Percentiles rank a stretch among this genome's conserved stretches.
Conservation (phyloP, 2,329 filamentous ascomycete genomes). For the Fusarium robinianum region DNA sequence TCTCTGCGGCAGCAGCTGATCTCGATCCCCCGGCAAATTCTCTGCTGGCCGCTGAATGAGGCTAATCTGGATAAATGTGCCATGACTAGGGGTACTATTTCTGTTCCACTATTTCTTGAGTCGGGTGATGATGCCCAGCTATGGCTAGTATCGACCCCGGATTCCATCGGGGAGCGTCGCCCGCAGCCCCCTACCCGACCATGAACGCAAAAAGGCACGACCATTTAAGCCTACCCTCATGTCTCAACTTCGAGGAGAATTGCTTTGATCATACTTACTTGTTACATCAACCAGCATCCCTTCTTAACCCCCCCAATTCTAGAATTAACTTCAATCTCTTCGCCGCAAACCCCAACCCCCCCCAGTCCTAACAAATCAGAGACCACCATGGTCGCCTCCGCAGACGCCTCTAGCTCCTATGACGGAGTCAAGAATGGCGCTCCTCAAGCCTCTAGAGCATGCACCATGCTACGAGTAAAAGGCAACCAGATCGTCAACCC, state of each 20-base stretch:
- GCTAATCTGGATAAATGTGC: background rate
- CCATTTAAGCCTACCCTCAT: slow-evolving; percentile 15
- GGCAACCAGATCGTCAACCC: slow-evolving; percentile 49
- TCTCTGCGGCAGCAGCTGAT: slow-evolving; percentile 1
- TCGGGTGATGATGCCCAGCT: too few relatives aligned
- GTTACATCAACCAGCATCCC: background rate
- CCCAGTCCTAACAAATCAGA: too few relatives aligned
- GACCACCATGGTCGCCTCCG: slow-evolving; percentile 21
- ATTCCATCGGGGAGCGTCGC: slow-evolving; percentile 31
- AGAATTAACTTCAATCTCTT: too few relatives aligned
- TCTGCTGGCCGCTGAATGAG: too few relatives aligned
- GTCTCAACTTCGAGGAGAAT: background rate
- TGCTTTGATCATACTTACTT: background rate
- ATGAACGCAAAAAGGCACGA: background rate
- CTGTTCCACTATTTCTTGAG: background rate
- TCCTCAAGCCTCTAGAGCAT: slow-evolving; percentile 20
- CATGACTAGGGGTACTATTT: too few relatives aligned
- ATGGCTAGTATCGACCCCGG: background rate
- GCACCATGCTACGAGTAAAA: slow-evolving; percentile 38
- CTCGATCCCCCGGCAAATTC: too few relatives aligned
- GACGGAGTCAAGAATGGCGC: background rate
- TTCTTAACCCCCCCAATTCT: background rate
- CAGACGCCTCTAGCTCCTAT: slow-evolving; percentile 12
- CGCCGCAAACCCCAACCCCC: too few relatives aligned
- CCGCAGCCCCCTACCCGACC: slow-evolving; percentile 3